Conservation (phyloP, 495 filamentous ascomycete genomes). For the Hypoxylon fragiforme region DNA sequence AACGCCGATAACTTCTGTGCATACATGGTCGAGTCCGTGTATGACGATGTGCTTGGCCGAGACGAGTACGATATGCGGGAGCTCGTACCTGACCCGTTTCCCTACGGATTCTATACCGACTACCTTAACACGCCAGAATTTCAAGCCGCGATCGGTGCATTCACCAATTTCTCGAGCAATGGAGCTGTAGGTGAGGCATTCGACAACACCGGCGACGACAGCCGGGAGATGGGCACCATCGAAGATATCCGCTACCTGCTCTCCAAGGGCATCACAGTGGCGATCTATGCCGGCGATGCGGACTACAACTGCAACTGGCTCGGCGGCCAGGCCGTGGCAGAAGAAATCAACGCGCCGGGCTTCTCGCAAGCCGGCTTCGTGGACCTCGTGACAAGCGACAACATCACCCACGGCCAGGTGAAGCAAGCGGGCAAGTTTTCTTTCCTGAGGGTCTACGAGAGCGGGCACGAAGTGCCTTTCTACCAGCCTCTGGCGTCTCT, state of each 20-base stretch:
- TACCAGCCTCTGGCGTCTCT: conserved; percentile 68
- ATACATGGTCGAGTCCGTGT: conserved; percentile 55
- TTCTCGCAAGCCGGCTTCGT: conserved; percentile 56
- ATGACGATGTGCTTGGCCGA: conserved; percentile 54
- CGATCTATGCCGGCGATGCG: conserved; percentile 63
- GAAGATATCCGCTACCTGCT: conserved; percentile 55
- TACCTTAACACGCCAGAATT: conserved; percentile 62
- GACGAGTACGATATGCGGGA: conserved; percentile 67
- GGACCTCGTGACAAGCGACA: conserved; percentile 59
- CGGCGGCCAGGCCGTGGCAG: conserved; percentile 56
- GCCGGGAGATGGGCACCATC: conserved; percentile 54
- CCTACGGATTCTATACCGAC: conserved; percentile 58
- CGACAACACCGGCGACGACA: conserved; percentile 59
- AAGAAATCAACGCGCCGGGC: conserved; percentile 49
- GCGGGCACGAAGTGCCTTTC: conserved; percentile 70
- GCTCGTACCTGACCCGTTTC: conserved; percentile 61
- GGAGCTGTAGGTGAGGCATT: conserved; percentile 55
- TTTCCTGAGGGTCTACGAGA: conserved; percentile 66
- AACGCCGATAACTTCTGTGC: conserved; percentile 59
- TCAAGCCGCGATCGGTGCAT: conserved; percentile 62
- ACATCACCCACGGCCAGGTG: conserved; percentile 62
- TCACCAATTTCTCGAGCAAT: conserved; percentile 58
- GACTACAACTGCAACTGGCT: conserved; percentile 69
- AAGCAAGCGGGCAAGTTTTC: conserved; percentile 65
- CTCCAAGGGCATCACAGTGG: conserved; percentile 54